phyloP scores from a whole-genome alignment of 1,284 basidiomycete species.

The Ceratobasidium theobromae region DNA sequence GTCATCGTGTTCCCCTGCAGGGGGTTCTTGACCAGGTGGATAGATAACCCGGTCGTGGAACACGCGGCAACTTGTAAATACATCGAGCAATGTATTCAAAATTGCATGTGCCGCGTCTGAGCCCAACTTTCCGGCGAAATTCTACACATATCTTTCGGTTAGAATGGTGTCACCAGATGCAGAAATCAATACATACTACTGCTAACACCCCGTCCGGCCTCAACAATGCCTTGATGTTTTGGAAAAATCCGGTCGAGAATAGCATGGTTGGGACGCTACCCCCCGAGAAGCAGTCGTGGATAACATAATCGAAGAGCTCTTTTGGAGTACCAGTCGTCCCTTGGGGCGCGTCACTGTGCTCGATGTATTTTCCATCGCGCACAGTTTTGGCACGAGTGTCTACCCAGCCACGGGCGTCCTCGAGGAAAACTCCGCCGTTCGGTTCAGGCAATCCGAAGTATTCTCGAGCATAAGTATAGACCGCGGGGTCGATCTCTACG shows the following conservation, averaged over 20 bases:
- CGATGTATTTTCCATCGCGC: slow-evolving; percentile 4
- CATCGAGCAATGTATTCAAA: slow-evolving; percentile 61
- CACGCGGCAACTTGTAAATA: slow-evolving; percentile 75
- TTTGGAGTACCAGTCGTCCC: not conserved
- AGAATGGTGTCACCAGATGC: slow-evolving; percentile 11
- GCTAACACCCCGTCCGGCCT: slow-evolving; percentile 73
- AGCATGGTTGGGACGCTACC: slow-evolving; percentile 80
- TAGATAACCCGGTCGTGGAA: slow-evolving; percentile 67
- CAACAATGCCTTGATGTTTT: slow-evolving; percentile 63
- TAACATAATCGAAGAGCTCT: slow-evolving; percentile 66
- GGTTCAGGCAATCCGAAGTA: slow-evolving; percentile 75
- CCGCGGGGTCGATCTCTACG: slow-evolving; percentile 84
- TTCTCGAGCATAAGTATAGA: slow-evolving; percentile 75
- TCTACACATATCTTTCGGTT: slow-evolving; percentile 47
- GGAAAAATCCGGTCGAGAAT: slow-evolving; percentile 82
- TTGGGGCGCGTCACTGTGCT: not conserved
- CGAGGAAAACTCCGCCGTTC: slow-evolving; percentile 58
- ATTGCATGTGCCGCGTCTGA: slow-evolving; percentile 68
- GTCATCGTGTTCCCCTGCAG: slow-evolving; percentile 53
- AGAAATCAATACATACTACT: slow-evolving; percentile 54
- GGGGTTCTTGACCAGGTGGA: slow-evolving; percentile 38
- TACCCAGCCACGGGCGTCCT: slow-evolving; percentile 74
- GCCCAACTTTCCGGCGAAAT: slow-evolving; percentile 67
- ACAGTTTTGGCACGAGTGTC: slow-evolving; percentile 43
- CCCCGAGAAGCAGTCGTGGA: slow-evolving; percentile 92